Percentiles rank a stretch among this genome's conserved stretches.
Conservation (phyloP, 116 monocot species). For the Cymodocea nodosa region DNA sequence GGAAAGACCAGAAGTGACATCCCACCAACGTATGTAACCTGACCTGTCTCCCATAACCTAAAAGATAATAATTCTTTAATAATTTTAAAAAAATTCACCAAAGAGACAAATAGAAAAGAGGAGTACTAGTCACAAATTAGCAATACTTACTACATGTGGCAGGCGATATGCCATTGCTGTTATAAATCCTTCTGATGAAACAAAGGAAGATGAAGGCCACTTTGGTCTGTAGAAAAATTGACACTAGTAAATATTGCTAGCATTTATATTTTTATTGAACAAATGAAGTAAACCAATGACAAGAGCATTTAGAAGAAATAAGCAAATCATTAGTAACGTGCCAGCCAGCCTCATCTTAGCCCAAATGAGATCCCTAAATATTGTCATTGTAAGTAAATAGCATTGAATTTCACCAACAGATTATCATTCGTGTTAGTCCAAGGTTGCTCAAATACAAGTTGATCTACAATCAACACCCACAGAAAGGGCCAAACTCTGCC, state of each 20-base stretch:
- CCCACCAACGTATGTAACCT: constrained; percentile 99
- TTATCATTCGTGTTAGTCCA: too few species aligned
- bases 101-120: constrained; percentile 1
- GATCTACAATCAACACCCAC: too few species aligned
- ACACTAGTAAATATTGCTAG: background rate
- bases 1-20: constrained; percentile 84
- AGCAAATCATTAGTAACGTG: too few species aligned
- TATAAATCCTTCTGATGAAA: constrained; percentile 81
- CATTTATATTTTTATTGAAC: too few species aligned
- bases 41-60: constrained; percentile 97
- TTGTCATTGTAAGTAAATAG: too few species aligned
- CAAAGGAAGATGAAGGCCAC: constrained; percentile 98
- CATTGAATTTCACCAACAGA: too few species aligned
- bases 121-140: background rate
- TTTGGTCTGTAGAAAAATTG: constrained; percentile 65
- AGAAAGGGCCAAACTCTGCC: too few species aligned
- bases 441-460: too few species aligned
- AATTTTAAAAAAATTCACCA: background rate
- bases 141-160: constrained; percentile 89
- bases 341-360: too few species aligned
- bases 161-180: constrained; percentile 99
- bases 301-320: too few species aligned
- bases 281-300: too few species aligned
- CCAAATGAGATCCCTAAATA: too few species aligned
- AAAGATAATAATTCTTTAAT: background rate